Evolutionary conservation across 2,329 filamentous ascomycete species (phyloP).

Genomic region (Xylaria multiplex): DNA sequence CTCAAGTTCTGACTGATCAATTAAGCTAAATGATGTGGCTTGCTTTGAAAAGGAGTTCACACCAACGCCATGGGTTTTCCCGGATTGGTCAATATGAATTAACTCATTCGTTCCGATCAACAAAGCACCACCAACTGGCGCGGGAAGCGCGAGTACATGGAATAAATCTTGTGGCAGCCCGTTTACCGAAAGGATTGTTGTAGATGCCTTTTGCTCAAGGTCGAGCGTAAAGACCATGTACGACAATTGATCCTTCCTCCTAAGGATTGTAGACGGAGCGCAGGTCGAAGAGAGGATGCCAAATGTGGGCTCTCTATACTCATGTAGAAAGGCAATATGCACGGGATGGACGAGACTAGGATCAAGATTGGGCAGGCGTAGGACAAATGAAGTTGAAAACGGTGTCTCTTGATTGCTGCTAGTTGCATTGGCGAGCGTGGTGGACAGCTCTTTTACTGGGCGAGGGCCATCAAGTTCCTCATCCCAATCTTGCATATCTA

Average conservation of each 20-base stretch:
- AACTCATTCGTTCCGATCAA: conserved; percentile 89
- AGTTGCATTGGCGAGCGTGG: conserved; percentile 56
- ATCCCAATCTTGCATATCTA: conserved; percentile 92
- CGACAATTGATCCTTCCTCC: conserved; percentile 83
- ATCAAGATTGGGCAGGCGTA: conserved; percentile 89
- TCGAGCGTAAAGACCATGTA: conserved; percentile 98
- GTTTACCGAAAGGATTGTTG: conserved; percentile 86
- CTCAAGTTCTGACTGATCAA: conserved; percentile 83
- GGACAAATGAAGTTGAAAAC: conserved; percentile 91
- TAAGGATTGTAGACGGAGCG: conserved; percentile 78
- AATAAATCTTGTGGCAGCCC: conserved; percentile 89
- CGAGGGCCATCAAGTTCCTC: conserved; percentile 78
- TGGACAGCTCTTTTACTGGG: conserved; percentile 59
- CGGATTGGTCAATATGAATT: conserved; percentile 94
- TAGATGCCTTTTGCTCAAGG: conserved; percentile 91
- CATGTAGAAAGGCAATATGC: conserved; percentile 91
- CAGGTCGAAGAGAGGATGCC: conserved; percentile 86
- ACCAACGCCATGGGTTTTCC: conserved; percentile 89
- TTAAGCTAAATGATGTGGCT: conserved; percentile 83
- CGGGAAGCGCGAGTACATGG: conserved; percentile 81
- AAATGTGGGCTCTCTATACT: conserved; percentile 97
- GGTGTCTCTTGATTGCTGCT: conserved; percentile 71
- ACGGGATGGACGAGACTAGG: conserved; percentile 87
- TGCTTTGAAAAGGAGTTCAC: conserved; percentile 91
- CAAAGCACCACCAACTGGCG: conserved; percentile 88